These are phyloP conservation scores for Eucalyptus fibrosa DNA, from an alignment of 345 rosid species.

Conservation along the genomic window DNA sequence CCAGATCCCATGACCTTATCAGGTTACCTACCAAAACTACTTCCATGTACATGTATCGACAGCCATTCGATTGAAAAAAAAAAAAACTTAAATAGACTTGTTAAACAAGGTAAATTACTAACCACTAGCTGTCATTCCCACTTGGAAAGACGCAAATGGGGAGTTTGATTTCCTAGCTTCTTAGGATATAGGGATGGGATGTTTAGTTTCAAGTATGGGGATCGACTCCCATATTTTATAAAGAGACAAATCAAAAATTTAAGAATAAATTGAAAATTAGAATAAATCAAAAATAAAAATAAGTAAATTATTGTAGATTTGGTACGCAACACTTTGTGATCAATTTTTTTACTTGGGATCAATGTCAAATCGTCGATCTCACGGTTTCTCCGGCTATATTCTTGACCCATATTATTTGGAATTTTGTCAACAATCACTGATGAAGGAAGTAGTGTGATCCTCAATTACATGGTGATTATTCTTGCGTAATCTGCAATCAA, in stretches of 20 bases:
- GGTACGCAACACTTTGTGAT: neutral
- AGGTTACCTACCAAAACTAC: neutral
- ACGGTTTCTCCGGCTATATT: too few species aligned
- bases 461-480: neutral
- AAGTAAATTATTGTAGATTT: neutral
- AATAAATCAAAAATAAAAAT: too few species aligned
- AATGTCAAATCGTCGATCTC: neutral
- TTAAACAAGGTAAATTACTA: too few species aligned
- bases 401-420: neutral
- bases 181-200: accelerated
- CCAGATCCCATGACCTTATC: accelerated
- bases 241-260: accelerated
- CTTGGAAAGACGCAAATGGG: accelerated
- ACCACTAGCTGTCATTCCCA: too few species aligned
- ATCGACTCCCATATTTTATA: too few species aligned
- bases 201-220: accelerated
- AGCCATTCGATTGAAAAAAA: too few species aligned
- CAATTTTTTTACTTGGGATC: neutral
- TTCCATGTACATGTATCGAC: accelerated
- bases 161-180: too few species aligned
- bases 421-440: neutral
- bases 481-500: neutral
- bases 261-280: too few species aligned
- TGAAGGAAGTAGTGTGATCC: neutral
- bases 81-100: neutral